These are phyloP conservation scores for Pythium grandisporangium DNA, from an alignment of 352 stramenopile genomes.

Conservation along the genomic window DNA sequence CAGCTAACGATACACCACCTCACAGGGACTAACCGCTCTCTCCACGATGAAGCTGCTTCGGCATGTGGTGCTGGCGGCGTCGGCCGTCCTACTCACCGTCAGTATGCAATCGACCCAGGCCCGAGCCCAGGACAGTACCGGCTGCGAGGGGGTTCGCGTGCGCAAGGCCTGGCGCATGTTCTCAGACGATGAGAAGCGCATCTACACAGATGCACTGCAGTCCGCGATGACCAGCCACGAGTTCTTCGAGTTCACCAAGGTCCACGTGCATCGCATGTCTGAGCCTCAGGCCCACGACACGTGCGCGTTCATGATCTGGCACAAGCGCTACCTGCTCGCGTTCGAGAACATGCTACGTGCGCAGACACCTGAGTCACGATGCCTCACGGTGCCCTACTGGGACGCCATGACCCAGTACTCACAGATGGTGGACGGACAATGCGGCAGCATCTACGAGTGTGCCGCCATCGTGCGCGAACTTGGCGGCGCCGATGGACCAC, in stretches of 20 bases:
- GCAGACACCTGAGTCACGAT: slow-evolving; percentile 1
- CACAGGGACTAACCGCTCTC: no score
- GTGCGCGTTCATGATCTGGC: slow-evolving; percentile 11
- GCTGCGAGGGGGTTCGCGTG: slow-evolving; percentile 1
- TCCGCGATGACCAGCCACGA: neutral
- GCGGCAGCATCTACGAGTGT: slow-evolving; percentile 1
- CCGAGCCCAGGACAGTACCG: neutral
- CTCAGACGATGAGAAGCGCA: neutral
- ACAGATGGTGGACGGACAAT: neutral
- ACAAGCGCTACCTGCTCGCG: slow-evolving; percentile 8
- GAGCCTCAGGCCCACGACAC: slow-evolving; percentile 8
- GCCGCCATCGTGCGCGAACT: neutral
- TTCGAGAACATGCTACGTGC: slow-evolving; percentile 15
- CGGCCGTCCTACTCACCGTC: neutral
- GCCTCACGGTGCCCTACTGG: slow-evolving; percentile 12
- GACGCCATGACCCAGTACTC: slow-evolving; percentile 8
- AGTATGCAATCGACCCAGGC: neutral
- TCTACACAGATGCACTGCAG: slow-evolving; percentile 8
- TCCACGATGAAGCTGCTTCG: neutral
- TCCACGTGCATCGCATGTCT: slow-evolving; percentile 9
- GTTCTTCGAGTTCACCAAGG: slow-evolving; percentile 10
- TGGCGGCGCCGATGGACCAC: neutral
- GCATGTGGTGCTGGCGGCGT: neutral
- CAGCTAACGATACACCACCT: no score
- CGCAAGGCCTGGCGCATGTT: slow-evolving; percentile 6